Percentiles rank a stretch among this genome's conserved stretches.
These are phyloP conservation scores for Ceriops decandra DNA, from an alignment of 345 rosid genomes.

Conservation along the genomic window DNA sequence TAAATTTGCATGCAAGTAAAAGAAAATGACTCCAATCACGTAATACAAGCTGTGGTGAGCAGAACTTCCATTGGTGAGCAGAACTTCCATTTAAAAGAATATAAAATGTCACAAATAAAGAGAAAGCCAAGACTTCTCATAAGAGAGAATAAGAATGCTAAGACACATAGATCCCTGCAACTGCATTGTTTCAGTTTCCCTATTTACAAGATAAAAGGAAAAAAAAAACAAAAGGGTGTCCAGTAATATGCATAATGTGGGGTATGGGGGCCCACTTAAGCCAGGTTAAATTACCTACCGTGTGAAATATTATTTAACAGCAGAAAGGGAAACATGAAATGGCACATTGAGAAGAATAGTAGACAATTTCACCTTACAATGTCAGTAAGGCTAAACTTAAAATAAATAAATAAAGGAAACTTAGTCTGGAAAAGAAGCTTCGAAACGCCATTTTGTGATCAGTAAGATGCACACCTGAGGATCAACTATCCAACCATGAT, in stretches of 20 bases:
- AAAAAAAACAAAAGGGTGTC: background rate
- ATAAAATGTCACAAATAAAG: background rate
- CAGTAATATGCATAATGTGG: no score
- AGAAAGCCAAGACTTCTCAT: background rate
- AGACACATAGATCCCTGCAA: background rate
- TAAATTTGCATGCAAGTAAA: no score
- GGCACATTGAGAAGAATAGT: background rate
- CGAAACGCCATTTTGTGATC: background rate
- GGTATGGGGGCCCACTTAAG: no score
- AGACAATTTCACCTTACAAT: background rate
- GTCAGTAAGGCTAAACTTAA: no score
- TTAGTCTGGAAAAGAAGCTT: background rate
- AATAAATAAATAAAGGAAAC: background rate
- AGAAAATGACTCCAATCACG: no score
- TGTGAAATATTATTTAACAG: background rate
- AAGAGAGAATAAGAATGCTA: background rate
- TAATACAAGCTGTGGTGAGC: no score
- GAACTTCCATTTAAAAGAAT: background rate
- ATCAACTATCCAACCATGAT: slow-evolving; percentile 99
- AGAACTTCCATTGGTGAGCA: background rate
- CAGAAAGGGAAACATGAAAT: background rate
- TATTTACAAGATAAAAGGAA: background rate
- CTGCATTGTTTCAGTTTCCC: background rate
- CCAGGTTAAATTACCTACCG: no score
- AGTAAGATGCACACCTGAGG: slow-evolving; percentile 57